Evolutionary conservation across 2,329 filamentous ascomycete genomes (phyloP).

Genomic region (Zopfia rhizophila): DNA sequence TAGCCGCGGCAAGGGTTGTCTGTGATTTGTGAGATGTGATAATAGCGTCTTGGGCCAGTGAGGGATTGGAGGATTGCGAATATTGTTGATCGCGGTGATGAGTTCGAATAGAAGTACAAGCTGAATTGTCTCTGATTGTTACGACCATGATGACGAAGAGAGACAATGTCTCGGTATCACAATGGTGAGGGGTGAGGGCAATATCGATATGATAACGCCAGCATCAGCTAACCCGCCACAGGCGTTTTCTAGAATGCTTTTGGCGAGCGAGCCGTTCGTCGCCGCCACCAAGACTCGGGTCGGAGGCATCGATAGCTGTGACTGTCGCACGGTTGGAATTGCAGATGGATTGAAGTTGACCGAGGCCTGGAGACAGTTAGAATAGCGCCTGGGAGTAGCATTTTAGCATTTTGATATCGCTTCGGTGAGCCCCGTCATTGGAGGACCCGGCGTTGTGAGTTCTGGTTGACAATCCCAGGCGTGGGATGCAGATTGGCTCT

Average conservation of each 20-base stretch:
- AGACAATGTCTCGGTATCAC: too few relatives aligned
- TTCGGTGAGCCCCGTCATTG: constrained; percentile 10
- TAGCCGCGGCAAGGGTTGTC: not conserved
- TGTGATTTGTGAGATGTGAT: constrained; percentile 13
- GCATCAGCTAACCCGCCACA: too few relatives aligned
- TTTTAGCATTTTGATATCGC: constrained; percentile 2
- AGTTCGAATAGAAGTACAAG: too few relatives aligned
- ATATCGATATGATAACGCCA: too few relatives aligned
- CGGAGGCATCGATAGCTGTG: constrained; percentile 8
- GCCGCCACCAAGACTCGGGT: constrained; percentile 18
- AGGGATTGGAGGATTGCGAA: not conserved
- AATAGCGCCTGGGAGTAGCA: not conserved
- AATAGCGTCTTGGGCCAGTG: not conserved
- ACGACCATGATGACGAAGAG: too few relatives aligned
- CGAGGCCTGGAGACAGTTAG: not conserved
- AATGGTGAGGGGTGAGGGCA: too few relatives aligned
- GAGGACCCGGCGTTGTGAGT: not conserved
- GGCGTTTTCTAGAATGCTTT: too few relatives aligned
- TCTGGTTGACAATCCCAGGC: constrained; percentile 1
- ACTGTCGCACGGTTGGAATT: not conserved
- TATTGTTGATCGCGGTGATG: not conserved
- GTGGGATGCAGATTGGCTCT: constrained; percentile 19
- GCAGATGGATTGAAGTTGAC: not conserved
- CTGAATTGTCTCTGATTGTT: too few relatives aligned
- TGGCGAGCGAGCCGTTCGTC: too few relatives aligned